Base-by-base conservation (phyloP, 164 flowering plant genomes). In the Macadamia integrifolia region DNA sequence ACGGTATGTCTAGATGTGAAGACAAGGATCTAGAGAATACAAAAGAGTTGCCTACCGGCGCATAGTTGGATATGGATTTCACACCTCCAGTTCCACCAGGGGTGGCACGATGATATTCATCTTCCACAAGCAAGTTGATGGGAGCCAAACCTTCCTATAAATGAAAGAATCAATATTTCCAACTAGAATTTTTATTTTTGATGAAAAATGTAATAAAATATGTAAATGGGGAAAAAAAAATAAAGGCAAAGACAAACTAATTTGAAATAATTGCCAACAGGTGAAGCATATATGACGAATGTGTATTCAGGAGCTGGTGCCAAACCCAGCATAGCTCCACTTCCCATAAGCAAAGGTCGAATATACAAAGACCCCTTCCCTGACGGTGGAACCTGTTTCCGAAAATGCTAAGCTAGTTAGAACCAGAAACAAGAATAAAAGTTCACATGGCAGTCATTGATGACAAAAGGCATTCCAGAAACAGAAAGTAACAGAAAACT, bases 231-330 rank as follows among this genome's bases (percentile, higher is more conserved):
- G 0, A 1, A 48, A 62, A 14, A 3, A 6, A 57, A 42, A 46
- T 9, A 59, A 58, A 62, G 53, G 8, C 2, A 62, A 64, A 1
- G 6, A 53, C 42, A 64, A 12, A 17, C 42, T 12, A 87, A 97
- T 91, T 90, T 88, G 80, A 90, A 94, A 75, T 94, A 94, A 78
- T 87, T 90, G 23, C 90, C 85, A 57, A 94, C 97, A 11, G 99
- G 99, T 6, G 93, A 87, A 75, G 91, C 91, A 79, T 85, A 94
- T 8, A 80, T 73, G 11, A 94, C 73, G 65, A 94, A 94, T 13
- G 91, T 87, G 78, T 80, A 94, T 43, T 88, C 97, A 43, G 97
- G 89, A 12, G 97, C 84, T 3, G 99, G 90, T 1, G 85, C 87
- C 66, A 94, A 62, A 53, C 97, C 97, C 43, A 94, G 73, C 49